Evolutionary conservation across 345 rosid species (phyloP), one percentile per base, ranked within the genome.

Genomic region (Lumnitzera littorea): DNA sequence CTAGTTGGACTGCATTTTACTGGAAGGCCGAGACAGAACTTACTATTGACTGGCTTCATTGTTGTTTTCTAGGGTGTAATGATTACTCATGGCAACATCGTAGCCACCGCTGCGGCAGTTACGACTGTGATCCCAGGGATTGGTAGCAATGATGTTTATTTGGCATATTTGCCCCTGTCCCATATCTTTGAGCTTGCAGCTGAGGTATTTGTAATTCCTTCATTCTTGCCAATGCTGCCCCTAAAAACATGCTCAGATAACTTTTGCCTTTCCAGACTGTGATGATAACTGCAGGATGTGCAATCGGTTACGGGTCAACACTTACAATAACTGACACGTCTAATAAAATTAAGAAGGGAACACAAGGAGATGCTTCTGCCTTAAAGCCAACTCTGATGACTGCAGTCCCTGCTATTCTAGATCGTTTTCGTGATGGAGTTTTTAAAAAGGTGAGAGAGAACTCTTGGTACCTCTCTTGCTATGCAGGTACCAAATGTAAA

Each of bases 111-210:
- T 64, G 90, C 98, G 50, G 98, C 82, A 50, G 96, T 86, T 69
- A 79, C 76, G 79, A 78, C 78, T 12, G 81, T 80, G 70, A 68
- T 91, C 59, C 96, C 95, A 46, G 72, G 80, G 48, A 58, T 85
- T 25, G 72, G 81, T 25, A 72, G 25, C 17, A 67, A 74, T 56
- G 96, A 91, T 62, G 77, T 70, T 24, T 91, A 78, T 54, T 57
- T 91, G 70, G 98, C 92, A 2, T 91, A 86, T 73, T 82, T 91
- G 82, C 96, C 98, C 57, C 76, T 91, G 55, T 95, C 96, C 70
- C 98, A 91, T 83, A 95, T 91, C 67, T 81, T 91, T 62, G 98
- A 91, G 64, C 80, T 91, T 64, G 96, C 81, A 61, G 95, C 95
- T 70, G 98, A 89, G 96, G 98, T 89, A 65, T 27, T 47, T 62